phyloP scores from a whole-genome alignment of 257 asterid genomes.

The Paraleonurus japonicus region DNA sequence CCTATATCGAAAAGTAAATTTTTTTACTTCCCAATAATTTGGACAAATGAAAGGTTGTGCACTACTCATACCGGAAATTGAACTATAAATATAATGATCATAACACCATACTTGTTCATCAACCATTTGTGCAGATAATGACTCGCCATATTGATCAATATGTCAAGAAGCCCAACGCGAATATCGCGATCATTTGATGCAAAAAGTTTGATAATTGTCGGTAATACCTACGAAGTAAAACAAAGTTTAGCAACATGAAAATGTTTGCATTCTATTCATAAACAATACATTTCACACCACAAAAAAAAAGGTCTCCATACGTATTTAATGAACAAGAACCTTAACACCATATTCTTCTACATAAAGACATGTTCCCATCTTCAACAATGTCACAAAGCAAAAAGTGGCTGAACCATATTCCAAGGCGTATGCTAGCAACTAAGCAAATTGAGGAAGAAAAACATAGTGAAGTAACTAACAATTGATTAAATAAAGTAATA shows the following conservation, averaged over 20 bases:
- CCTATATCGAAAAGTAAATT: slow-evolving; percentile 43
- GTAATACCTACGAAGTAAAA: slow-evolving; percentile 58
- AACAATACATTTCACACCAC: slow-evolving; percentile 15
- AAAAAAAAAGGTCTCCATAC: slow-evolving; percentile 4
- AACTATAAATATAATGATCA: slow-evolving; percentile 20
- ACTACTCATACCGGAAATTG: slow-evolving; percentile 18
- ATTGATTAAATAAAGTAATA: no score
- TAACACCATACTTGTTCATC: slow-evolving; percentile 78
- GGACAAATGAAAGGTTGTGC: slow-evolving; percentile 15
- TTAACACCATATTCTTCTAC: slow-evolving; percentile 73
- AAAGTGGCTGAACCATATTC: slow-evolving; percentile 99
- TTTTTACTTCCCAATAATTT: slow-evolving; percentile 17
- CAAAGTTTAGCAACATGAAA: slow-evolving; percentile 26
- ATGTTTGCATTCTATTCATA: background rate
- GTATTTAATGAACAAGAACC: slow-evolving; percentile 45
- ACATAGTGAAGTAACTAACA: slow-evolving; percentile 20
- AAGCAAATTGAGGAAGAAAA: slow-evolving; percentile 63
- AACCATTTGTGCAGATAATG: slow-evolving; percentile 77
- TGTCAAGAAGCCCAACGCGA: slow-evolving; percentile 89
- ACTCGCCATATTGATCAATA: slow-evolving; percentile 90
- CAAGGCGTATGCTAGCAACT: slow-evolving; percentile 84
- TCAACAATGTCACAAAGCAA: slow-evolving; percentile 88
- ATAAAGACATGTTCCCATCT: slow-evolving; percentile 89
- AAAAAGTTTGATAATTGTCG: slow-evolving; percentile 86
- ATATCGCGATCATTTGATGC: slow-evolving; percentile 89